Evolutionary conservation across 208 protist genomes (phyloP).

Genomic region (Leishmania major): DNA sequence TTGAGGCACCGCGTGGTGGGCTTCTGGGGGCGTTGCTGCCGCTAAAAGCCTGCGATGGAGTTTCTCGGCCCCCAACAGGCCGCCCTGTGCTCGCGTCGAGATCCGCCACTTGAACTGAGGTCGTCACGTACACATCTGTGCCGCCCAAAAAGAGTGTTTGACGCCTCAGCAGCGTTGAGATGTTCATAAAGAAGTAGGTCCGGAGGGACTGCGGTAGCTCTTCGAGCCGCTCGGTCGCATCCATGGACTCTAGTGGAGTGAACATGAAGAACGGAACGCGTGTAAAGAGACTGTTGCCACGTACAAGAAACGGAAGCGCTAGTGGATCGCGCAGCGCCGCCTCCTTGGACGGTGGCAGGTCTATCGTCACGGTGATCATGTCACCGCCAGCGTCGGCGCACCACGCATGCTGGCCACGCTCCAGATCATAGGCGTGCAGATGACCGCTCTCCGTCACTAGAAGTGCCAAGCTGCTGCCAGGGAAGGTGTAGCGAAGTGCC

Average conservation of each 20-base stretch:
- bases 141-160: conserved; percentile 43
- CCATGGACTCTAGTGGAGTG: background rate
- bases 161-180: conserved; percentile 68
- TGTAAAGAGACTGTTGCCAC: conserved; percentile 69
- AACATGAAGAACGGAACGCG: conserved; percentile 27
- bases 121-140: conserved; percentile 75
- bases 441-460: conserved; percentile 51
- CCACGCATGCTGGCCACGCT: conserved; percentile 42
- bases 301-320: conserved; percentile 68
- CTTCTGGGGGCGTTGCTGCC: background rate
- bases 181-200: conserved; percentile 70
- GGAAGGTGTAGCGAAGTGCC: conserved; percentile 43
- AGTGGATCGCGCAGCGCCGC: conserved; percentile 45
- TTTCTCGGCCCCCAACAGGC: background rate
- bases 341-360: conserved; percentile 26
- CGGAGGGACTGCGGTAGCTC: conserved; percentile 18
- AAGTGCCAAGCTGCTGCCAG: conserved; percentile 39
- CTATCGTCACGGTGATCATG: conserved; percentile 30
- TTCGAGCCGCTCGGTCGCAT: conserved; percentile 6
- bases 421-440: conserved; percentile 48
- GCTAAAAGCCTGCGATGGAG: background rate
- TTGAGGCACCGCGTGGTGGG: background rate
- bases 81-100: conserved; percentile 37
- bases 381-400: conserved; percentile 35
- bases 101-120: conserved; percentile 51